These are phyloP conservation scores for Dalbergia cultrata DNA, from an alignment of 306 rosid species.

Conservation along the genomic window DNA sequence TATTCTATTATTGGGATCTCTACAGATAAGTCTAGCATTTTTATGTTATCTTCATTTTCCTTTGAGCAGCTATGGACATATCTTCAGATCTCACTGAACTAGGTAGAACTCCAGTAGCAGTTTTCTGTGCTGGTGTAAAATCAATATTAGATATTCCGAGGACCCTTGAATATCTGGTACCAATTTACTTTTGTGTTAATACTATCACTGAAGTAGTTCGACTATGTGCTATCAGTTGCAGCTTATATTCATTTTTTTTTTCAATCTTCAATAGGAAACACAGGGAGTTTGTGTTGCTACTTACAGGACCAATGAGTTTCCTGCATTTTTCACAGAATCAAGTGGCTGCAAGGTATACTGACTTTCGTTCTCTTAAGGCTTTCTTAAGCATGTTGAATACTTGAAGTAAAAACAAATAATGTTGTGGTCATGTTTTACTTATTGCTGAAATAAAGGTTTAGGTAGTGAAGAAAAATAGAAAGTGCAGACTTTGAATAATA, in stretches of 20 bases:
- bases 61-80: conserved; percentile 82
- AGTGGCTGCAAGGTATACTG: conserved; percentile 90
- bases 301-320: conserved; percentile 86
- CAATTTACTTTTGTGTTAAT: conserved; percentile 26
- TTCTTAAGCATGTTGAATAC: conserved; percentile 17
- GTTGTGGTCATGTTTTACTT: not conserved
- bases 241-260: conserved; percentile 16
- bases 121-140: conserved; percentile 94
- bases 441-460: too few species aligned
- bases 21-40: conserved; percentile 19
- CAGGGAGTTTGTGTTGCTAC: conserved; percentile 92
- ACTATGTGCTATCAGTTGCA: not conserved
- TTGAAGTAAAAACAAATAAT: not conserved
- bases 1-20: conserved; percentile 9
- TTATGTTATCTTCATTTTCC: conserved; percentile 35
- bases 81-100: conserved; percentile 98
- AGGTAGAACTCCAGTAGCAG: conserved; percentile 93
- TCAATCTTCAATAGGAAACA: conserved; percentile 73
- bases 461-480: too few species aligned
- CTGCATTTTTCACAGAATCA: conserved; percentile 88
- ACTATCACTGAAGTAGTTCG: conserved; percentile 32
- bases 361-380: conserved; percentile 5
- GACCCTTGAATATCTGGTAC: conserved; percentile 93
- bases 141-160: conserved; percentile 91
- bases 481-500: too few species aligned